Conservation (phyloP, 148 eudicot genomes). For the Linanthus parryae region DNA sequence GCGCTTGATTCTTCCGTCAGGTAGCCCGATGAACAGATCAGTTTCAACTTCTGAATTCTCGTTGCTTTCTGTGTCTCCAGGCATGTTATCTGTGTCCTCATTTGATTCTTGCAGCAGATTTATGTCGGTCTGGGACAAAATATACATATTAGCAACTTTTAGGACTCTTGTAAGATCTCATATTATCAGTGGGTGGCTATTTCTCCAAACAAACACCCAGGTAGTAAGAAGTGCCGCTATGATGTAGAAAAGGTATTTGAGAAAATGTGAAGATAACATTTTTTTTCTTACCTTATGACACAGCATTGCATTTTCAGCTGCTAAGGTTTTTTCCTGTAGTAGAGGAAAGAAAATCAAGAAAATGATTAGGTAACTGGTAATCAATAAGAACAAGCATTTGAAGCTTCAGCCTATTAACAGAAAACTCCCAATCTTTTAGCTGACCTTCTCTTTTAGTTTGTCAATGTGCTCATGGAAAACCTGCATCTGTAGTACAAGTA, state of each 20-base stretch:
- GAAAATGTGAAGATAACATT: too few species aligned
- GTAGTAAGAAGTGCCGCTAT: too few species aligned
- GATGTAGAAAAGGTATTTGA: too few species aligned
- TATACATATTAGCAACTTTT: background rate
- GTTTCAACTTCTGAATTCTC: slow-evolving; percentile 1
- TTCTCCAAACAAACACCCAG: too few species aligned
- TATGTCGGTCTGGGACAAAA: background rate
- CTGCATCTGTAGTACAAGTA: slow-evolving; percentile 3
- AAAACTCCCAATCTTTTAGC: background rate
- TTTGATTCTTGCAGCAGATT: background rate
- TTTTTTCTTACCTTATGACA: slow-evolving; percentile 4
- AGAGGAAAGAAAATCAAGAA: background rate
- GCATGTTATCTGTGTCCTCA: background rate
- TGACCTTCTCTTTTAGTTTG: slow-evolving; percentile 10
- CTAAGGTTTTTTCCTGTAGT: slow-evolving; percentile 3
- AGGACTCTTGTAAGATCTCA: too few species aligned
- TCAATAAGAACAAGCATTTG: too few species aligned
- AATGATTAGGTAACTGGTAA: too few species aligned
- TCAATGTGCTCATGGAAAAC: slow-evolving; percentile 6
- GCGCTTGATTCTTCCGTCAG: slow-evolving; percentile 2
- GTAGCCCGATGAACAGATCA: slow-evolving; percentile 8
- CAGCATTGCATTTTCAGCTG: slow-evolving; percentile 7
- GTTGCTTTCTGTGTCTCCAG: background rate
- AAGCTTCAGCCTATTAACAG: too few species aligned
- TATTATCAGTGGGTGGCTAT: too few species aligned